A percentile compares a stretch with the other conserved stretches of the same genome.
Conservation (phyloP, 345 rosid genomes). For the Linum tenue region DNA sequence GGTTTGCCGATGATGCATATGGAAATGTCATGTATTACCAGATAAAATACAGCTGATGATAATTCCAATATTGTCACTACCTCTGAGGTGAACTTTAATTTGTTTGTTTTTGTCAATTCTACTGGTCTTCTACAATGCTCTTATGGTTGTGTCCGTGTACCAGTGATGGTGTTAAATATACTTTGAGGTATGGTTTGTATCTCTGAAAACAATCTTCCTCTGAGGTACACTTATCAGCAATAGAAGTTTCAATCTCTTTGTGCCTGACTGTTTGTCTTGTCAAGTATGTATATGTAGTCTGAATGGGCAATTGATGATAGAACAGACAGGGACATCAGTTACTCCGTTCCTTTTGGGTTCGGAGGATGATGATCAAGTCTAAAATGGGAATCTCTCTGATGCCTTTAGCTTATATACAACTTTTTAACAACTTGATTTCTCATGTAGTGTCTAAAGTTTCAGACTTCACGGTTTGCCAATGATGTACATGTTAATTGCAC, state of each 20-base stretch:
- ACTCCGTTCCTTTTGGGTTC: conserved; percentile 10
- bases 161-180: conserved; percentile 62
- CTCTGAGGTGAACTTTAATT: background rate
- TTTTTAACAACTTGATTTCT: background rate
- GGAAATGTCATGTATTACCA: background rate
- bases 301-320: conserved; percentile 46
- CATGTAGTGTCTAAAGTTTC: background rate
- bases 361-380: conserved; percentile 31
- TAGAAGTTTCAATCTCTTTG: background rate
- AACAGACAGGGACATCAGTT: conserved; percentile 87
- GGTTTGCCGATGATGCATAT: background rate
- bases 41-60: background rate
- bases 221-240: conserved; percentile 25
- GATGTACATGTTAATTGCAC: conserved; percentile 17
- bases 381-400: conserved; percentile 51
- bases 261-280: too few relatives aligned
- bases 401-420: conserved; percentile 1
- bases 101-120: background rate
- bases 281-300: background rate
- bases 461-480: conserved; percentile 10
- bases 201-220: conserved; percentile 22
- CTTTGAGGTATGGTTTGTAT: conserved; percentile 30
- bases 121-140: background rate
- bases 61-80: background rate
- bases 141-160: conserved; percentile 7